A percentile compares a stretch with the other conserved stretches of the same genome.
Evolutionary conservation across 805 yeast genomes (phyloP).

Genomic region (Candida namnaoensis): DNA sequence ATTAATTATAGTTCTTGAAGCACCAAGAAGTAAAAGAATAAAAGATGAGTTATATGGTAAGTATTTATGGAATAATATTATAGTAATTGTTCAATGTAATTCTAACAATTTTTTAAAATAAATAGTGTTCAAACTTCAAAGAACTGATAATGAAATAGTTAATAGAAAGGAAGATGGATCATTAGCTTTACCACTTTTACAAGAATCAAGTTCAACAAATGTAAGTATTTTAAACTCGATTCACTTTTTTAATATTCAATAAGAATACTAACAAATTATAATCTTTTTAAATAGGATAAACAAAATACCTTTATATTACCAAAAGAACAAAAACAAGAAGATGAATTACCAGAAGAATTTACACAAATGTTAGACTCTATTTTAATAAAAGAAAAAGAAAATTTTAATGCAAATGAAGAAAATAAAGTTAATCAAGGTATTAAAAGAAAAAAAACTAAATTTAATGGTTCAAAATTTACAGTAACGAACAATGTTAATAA

Average conservation of each 20-base stretch:
- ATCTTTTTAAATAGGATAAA: slow-evolving; percentile 14
- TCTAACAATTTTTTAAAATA: neutral
- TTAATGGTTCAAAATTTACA: too few species aligned
- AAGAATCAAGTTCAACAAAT: slow-evolving; percentile 11
- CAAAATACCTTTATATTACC: slow-evolving; percentile 17
- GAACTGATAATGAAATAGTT: slow-evolving; percentile 31
- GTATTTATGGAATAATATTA: slow-evolving; percentile 4
- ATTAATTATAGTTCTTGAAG: slow-evolving; percentile 20
- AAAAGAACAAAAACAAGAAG: slow-evolving; percentile 11
- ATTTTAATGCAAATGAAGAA: neutral
- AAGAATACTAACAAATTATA: too few species aligned
- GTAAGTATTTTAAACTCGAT: slow-evolving; percentile 16
- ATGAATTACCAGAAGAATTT: slow-evolving; percentile 49
- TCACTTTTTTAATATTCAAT: too few species aligned
- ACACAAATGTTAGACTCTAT: slow-evolving; percentile 68
- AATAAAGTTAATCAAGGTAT: neutral
- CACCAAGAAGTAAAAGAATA: slow-evolving; percentile 30
- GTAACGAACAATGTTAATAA: neutral
- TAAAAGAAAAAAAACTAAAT: slow-evolving; percentile 17
- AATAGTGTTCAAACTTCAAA: slow-evolving; percentile 36
- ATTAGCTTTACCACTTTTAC: slow-evolving; percentile 13
- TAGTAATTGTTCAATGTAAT: too few species aligned
- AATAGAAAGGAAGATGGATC: slow-evolving; percentile 7
- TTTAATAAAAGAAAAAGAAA: slow-evolving; percentile 27
- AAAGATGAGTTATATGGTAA: slow-evolving; percentile 20